Evolutionary conservation across 1,284 basidiomycete genomes (phyloP).

Genomic region (Phlebopus sp.): DNA sequence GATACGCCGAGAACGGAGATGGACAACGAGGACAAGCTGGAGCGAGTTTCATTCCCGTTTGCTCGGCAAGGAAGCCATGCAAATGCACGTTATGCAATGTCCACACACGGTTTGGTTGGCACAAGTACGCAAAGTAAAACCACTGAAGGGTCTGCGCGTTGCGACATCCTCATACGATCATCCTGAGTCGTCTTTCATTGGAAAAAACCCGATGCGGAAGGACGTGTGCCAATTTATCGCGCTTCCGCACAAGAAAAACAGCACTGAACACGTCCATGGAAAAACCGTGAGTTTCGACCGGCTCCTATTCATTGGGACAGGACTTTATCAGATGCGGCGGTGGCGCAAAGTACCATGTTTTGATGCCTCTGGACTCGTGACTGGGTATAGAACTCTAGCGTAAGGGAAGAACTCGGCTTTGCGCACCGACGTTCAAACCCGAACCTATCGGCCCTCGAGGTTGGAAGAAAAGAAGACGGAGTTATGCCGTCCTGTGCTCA

Average conservation of each 20-base stretch:
- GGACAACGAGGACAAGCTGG: conserved; percentile 12
- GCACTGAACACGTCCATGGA: neutral
- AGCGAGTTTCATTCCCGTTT: conserved; percentile 21
- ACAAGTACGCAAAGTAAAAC: neutral
- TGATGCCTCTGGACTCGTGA: neutral
- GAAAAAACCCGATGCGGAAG: no score
- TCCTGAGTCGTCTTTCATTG: neutral
- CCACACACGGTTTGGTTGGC: neutral
- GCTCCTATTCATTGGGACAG: neutral
- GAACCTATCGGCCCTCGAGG: conserved; percentile 2
- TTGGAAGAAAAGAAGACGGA: conserved; percentile 2
- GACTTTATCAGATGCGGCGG: conserved; percentile 3
- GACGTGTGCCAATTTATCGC: neutral
- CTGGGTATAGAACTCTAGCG: neutral
- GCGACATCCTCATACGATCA: neutral
- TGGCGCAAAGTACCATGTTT: conserved; percentile 4
- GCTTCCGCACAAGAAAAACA: neutral
- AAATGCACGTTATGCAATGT: neutral
- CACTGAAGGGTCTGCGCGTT: neutral
- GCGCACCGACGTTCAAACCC: neutral
- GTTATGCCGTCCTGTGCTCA: neutral
- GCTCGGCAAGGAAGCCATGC: neutral
- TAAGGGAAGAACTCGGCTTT: neutral
- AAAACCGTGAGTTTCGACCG: neutral
- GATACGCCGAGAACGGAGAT: conserved; percentile 20